Evolutionary conservation across 495 filamentous ascomycete genomes (phyloP), one percentile per base, ranked within the genome.

Genomic region (Bombardia bombarda): DNA sequence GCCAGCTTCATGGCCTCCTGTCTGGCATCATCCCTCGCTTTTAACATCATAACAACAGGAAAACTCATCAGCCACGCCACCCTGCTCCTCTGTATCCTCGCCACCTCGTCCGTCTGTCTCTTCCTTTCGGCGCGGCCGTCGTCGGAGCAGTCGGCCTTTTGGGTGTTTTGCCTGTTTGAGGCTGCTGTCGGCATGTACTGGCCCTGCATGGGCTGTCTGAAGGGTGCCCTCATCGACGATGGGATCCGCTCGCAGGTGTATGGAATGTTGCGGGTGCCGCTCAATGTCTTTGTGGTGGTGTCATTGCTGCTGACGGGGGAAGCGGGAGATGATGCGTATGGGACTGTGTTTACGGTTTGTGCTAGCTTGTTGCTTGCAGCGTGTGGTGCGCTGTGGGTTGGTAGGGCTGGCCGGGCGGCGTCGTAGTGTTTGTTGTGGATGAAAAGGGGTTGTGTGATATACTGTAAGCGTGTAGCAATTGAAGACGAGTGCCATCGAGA

Each of bases 1-100:
- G 63, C 73, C 4, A 67, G 63, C 44, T 73, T 80, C 55, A 80
- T 80, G 75, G 68, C 68, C 12, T 59, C 66, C 3, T 72, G 73
- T 47, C 70, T 77, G 61, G 61, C 73, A 1, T 69, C 72, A 17
- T 65, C 69, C 19, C 59, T 66, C 9, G 52, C 53, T 25, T 79
- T 65, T 51, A 68, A 54, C 51, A 60, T 18, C n/a, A 1, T 28
- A 3, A 61, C 50, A 33, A 53, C 51, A 30, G 63, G 49, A 23
- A 46, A 32, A 3, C 45, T 46, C 3, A 40, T 55, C 20, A 51
- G 43, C 16, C 57, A 63, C 50, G 53, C 53, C 28, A 51, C 44
- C 5, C 59, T 64, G 28, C 58, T 76, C 0, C 45, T 73, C 1
- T 51, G 53, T 10, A 55, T 64, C 32, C 47, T 67, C 5, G 57